A percentile compares a stretch with the other conserved stretches of the same genome.
Evolutionary conservation across 805 yeast species (phyloP).

Genomic region (Jamesozyma gamospora): DNA sequence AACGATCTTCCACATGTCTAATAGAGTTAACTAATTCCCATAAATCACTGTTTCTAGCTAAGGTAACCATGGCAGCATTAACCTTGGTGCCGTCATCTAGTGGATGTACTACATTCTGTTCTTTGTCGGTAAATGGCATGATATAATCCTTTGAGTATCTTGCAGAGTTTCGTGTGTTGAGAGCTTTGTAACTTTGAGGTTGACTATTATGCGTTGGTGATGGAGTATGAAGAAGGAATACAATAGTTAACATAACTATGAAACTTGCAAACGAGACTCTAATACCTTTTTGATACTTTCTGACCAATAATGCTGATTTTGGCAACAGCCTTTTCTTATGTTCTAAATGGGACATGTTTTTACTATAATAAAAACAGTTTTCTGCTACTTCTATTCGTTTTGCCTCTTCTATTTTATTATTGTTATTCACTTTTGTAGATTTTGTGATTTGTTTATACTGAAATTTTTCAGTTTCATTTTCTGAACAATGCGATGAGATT

Average conservation of each 20-base stretch:
- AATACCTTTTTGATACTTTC: constrained; percentile 22
- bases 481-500: too few relatives aligned
- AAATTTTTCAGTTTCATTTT: too few relatives aligned
- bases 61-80: constrained; percentile 58
- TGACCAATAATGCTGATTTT: constrained; percentile 23
- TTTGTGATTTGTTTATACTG: too few relatives aligned
- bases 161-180: not conserved
- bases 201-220: not conserved
- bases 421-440: too few relatives aligned
- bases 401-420: too few relatives aligned
- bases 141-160: constrained; percentile 8
- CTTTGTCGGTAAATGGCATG: constrained; percentile 25
- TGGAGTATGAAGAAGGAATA: constrained; percentile 10
- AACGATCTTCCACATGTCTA: constrained; percentile 53
- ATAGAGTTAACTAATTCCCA: constrained; percentile 48
- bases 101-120: constrained; percentile 25
- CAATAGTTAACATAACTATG: constrained; percentile 12
- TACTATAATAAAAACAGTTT: too few relatives aligned
- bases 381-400: too few relatives aligned
- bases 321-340: constrained; percentile 27
- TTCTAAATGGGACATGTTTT: too few relatives aligned
- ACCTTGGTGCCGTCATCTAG: constrained; percentile 31
- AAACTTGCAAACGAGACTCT: constrained; percentile 19
- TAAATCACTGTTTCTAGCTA: constrained; percentile 61
- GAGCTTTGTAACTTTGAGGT: too few relatives aligned